Percentiles rank a stretch among this genome's conserved stretches.
Conservation (phyloP, 106 monocot species). For the Dioscorea alata region DNA sequence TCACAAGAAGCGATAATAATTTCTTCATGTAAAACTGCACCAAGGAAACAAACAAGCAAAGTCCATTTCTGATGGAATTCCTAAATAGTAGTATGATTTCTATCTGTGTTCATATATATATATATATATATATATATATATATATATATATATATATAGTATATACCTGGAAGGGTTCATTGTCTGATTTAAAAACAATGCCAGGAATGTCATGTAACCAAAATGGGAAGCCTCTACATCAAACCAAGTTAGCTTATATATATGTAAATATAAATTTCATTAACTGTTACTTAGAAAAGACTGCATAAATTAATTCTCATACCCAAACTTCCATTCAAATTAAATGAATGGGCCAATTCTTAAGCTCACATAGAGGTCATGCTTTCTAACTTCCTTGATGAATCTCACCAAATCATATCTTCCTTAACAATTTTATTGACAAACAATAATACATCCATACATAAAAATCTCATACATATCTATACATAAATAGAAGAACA, state of each 20-base stretch:
- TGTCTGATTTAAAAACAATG: constrained; percentile 65
- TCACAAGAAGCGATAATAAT: constrained; percentile 35
- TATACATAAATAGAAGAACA: neutral
- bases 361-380: constrained; percentile 76
- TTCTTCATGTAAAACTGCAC: constrained; percentile 50
- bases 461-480: neutral
- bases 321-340: constrained; percentile 95
- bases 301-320: neutral
- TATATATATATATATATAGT: too few relatives aligned
- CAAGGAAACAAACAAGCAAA: neutral
- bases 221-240: constrained; percentile 73
- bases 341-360: constrained; percentile 92
- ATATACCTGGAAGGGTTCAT: constrained; percentile 96
- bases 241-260: neutral
- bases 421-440: constrained; percentile 71
- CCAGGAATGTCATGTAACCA: constrained; percentile 84
- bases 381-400: constrained; percentile 60
- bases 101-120: neutral
- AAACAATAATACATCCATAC: neutral
- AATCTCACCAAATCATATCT: constrained; percentile 75
- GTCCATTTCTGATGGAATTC: neutral
- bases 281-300: neutral
- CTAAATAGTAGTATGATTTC: neutral
- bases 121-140: too few relatives aligned
- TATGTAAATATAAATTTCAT: neutral